Evolutionary conservation across 2,329 filamentous ascomycete species (phyloP), one percentile per base, ranked within the genome.

Genomic region (Triangularia verruculosa): DNA sequence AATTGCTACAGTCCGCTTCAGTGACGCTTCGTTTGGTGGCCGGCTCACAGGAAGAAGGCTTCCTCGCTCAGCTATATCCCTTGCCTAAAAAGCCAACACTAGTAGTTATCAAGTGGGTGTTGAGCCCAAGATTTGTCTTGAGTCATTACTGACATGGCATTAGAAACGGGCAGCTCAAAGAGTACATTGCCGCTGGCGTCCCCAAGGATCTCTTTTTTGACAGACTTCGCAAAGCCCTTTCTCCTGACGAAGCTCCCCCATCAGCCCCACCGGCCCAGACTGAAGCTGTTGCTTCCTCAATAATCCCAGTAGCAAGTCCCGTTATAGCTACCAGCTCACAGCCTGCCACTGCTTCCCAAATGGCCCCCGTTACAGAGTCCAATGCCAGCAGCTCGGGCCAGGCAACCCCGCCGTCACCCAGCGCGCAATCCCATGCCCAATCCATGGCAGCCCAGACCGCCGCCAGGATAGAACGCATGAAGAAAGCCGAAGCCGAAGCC

Each of bases 61-160:
- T 92, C 71, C 81, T 98, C 13, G 85, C 88, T 9, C 91, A 91
- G 54, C 91, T 97, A 71, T 96, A 92, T 71, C 91, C 92, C 0
- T 79, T 97, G n/a, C 84, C 86, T 1, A 86, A 86, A 68, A 86
- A 87, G n/a, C 93, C 94, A 0, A 90, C 90, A 1, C 77, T 97
- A 8, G 83, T 97, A 15, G 80, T 96, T 20, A 93, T 97, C 70
- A 86, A 88, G 85, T 89, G 78, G 59, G 82, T 72, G 8, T 15
- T 9, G 8, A 53, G 4, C 11, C n/a, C 2, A 9, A 12, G n/a
- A 13, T 54, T 9, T 6, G n/a, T n/a, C 2, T 51, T 4, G 20
- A 9, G 22, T 27, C 24, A 60, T 6, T 66, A 24, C 61, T 70
- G 34, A 69, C 28, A 68, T 7, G 12, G 11, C 52, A n/a, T 43